Base-by-base conservation (phyloP, 2,329 filamentous ascomycete species). In the Talaromyces albobiverticillius region DNA sequence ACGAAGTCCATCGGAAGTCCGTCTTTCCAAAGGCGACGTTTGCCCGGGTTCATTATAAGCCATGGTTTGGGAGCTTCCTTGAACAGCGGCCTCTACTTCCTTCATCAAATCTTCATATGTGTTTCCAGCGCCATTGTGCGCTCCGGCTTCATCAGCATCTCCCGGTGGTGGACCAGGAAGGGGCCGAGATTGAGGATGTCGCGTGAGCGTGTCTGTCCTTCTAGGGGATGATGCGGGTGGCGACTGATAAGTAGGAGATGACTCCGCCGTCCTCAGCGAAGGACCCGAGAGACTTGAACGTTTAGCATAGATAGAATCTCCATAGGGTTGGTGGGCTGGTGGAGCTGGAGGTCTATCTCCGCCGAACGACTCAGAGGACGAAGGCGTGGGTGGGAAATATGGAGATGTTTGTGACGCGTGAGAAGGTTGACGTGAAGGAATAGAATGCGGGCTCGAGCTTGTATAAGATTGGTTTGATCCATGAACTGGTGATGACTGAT, bases 111-210 rank as follows among this genome's bases (percentile, higher is more conserved):
- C 81, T 49, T 85, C 81, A 62, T 82, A 80, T 18, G 64, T 63
- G 61, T 59, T 58, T 45, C 58, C 60, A 22, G 56, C 46, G 8
- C 64, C 61, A 49, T 63, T 65, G 7, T 57, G 57, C 41, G 62
- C 62, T 20, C 78, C 76, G 2, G 72, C 72, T 26, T 79, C 79
- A 7, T 40, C 48, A 20, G 43, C 22, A 46, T 50, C 47, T 14
- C 36, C 32, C 36, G 73, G 62, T 1, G 82, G 82, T 9, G 79
- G 78, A 0, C 81, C 81, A 2, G 83, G 83, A n/a, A 85, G 71
- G 31, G 83, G 82, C 22, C 83, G 74, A 8, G 79, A 68, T 46
- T 81, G 78, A 7, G 80, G 82, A 65, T 85, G 82, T 51, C 81
- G 77, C 20, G 76, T 79, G 7, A 79, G 62, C 0, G 81, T 82